phyloP scores from a whole-genome alignment of 805 yeast genomes.

The Monosporozyma unispora region DNA sequence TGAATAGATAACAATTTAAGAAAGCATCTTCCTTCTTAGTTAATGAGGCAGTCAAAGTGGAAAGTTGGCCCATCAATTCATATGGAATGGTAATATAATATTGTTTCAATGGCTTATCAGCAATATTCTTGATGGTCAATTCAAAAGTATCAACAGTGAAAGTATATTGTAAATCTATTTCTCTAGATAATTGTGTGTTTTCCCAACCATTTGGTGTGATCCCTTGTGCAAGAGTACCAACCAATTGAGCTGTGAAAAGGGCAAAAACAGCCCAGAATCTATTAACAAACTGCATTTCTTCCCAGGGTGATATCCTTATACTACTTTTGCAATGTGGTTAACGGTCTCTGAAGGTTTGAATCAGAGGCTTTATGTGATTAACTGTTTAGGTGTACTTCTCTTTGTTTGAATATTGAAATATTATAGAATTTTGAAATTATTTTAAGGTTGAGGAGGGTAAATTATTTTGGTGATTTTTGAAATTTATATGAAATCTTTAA shows the following conservation, averaged over 20 bases:
- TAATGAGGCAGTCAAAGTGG: constrained; percentile 38
- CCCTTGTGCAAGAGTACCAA: neutral
- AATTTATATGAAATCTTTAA: neutral
- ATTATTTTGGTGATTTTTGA: neutral
- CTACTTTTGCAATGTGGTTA: neutral
- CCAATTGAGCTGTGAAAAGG: constrained; percentile 1
- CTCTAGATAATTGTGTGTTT: constrained; percentile 47
- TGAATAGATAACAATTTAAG: constrained; percentile 22
- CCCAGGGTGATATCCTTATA: neutral
- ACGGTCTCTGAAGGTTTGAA: neutral
- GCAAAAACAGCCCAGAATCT: neutral
- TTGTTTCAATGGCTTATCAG: constrained; percentile 39
- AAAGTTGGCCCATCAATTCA: constrained; percentile 34
- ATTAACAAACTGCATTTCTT: neutral
- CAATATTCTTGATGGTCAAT: constrained; percentile 54
- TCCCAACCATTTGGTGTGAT: constrained; percentile 33
- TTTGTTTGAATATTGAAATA: neutral
- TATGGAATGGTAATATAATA: constrained; percentile 56
- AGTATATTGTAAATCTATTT: constrained; percentile 55
- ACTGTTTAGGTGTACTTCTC: neutral
- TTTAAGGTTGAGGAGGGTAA: neutral
- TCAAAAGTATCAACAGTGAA: constrained; percentile 54
- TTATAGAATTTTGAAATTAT: neutral
- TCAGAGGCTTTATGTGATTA: neutral
- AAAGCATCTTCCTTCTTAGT: constrained; percentile 16